Conservation (phyloP, 2,329 filamentous ascomycete genomes). For the Myriosclerotinia scirpicola region DNA sequence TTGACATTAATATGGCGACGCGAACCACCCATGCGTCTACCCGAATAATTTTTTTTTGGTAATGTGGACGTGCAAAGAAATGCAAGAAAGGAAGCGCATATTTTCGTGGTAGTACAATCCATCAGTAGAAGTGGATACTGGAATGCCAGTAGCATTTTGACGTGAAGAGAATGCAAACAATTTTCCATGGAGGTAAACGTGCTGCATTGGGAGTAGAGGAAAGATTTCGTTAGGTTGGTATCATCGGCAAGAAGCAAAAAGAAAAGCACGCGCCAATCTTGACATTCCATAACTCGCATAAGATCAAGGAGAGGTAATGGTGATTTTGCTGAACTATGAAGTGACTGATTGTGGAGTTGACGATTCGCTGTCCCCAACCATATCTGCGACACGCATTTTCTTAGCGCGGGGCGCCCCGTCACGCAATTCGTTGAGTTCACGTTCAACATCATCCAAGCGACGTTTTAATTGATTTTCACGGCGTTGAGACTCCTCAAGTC, state of each 20-base stretch:
- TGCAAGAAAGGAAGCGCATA: constrained; percentile 19
- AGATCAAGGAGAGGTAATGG: constrained; percentile 11
- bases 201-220: constrained; percentile 18
- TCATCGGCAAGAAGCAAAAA: constrained; percentile 30
- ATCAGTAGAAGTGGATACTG: constrained; percentile 8
- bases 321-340: constrained; percentile 27
- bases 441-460: constrained; percentile 75
- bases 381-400: constrained; percentile 56
- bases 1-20: constrained; percentile 24
- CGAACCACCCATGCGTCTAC: constrained; percentile 22
- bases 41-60: constrained; percentile 17
- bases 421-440: constrained; percentile 45
- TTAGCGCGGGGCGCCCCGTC: constrained; percentile 52
- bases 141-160: constrained; percentile 12
- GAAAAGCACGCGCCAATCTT: constrained; percentile 21
- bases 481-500: constrained; percentile 73
- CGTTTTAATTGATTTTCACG: constrained; percentile 81
- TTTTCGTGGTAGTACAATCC: constrained; percentile 24
- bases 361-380: constrained; percentile 41
- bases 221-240: constrained; percentile 31
- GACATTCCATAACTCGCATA: constrained; percentile 20
- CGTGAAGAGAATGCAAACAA: constrained; percentile 8
- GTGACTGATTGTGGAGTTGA: constrained; percentile 38
- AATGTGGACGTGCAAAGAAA: constrained; percentile 13
- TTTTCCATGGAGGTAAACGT: constrained; percentile 1